Percentiles rank a stretch among this genome's conserved stretches.
phyloP scores from a whole-genome alignment of 768 basidiomycete species.

The Pleurotus ostreatus region DNA sequence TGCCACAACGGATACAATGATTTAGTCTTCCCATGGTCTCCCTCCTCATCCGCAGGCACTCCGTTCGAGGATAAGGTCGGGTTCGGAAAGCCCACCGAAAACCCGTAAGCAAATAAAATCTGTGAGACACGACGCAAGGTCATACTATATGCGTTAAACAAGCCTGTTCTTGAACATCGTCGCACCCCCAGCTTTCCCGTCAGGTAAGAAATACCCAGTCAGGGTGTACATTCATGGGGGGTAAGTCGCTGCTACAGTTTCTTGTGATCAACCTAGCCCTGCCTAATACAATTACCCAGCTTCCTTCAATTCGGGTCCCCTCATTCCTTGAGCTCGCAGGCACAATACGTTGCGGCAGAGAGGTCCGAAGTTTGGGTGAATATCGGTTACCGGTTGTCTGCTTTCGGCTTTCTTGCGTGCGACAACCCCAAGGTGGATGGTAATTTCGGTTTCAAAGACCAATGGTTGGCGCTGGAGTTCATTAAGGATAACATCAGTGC shows the following conservation, averaged over 20 bases:
- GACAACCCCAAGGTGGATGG: slow-evolving; percentile 59
- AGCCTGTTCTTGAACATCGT: slow-evolving; percentile 68
- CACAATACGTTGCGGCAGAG: slow-evolving; percentile 63
- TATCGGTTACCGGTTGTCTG: slow-evolving; percentile 73
- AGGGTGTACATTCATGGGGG: slow-evolving; percentile 79
- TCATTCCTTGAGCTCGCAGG: slow-evolving; percentile 54
- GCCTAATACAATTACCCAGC: slow-evolving; percentile 26
- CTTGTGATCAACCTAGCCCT: background rate
- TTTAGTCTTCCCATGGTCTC: background rate
- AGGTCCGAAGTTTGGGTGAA: slow-evolving; percentile 72
- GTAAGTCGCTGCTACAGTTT: slow-evolving; percentile 27
- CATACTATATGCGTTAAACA: background rate
- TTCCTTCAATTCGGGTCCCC: slow-evolving; percentile 81
- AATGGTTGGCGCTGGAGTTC: slow-evolving; percentile 77
- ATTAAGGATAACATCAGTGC: slow-evolving; percentile 58
- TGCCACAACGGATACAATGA: background rate
- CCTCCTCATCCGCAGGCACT: slow-evolving; percentile 26
- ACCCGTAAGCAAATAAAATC: slow-evolving; percentile 42
- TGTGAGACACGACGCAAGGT: background rate
- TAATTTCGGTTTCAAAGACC: slow-evolving; percentile 84
- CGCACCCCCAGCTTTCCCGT: slow-evolving; percentile 48
- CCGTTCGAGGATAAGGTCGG: slow-evolving; percentile 60
- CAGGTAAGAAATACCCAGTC: slow-evolving; percentile 49
- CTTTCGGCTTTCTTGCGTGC: slow-evolving; percentile 71
- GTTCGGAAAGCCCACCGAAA: slow-evolving; percentile 63